Base-by-base conservation (phyloP, 139 green algal genomes). In the Chlorella sorokiniana region DNA sequence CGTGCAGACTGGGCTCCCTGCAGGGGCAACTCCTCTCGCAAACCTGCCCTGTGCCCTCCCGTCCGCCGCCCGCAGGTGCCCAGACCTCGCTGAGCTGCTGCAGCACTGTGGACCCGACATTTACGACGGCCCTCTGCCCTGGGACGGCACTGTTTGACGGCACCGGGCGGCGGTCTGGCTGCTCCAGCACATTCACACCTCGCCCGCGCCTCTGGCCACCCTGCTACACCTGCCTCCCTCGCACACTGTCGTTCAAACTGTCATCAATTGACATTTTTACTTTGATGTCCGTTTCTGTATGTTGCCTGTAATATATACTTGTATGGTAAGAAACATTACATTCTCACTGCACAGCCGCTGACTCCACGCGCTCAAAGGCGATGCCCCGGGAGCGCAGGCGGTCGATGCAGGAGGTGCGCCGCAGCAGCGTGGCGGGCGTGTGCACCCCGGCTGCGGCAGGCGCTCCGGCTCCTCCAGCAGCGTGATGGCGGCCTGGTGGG, bases 81-180 rank as follows among this genome's bases (percentile, higher is more conserved):
- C 72, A 31, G 52, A 67, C 37, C 88, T 96, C 81, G 75, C 62
- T 1, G 79, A 48, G 1, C 83, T 96, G 45, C 82, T 94, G 31
- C 35, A 81, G 81, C 77, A 91, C 71, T 95, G 92, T 72, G 81
- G 81, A 4, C 76, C 83, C 0, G 61, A 81, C 0, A 5, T 81
- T 7, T 84, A 62, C 29, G 41, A 79, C 20, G 63, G 79, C 4
- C 31, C 40, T 0, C 65, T 85, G 81, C 75, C 74, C 41, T 85
- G 74, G 76, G 81, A 71, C 18, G 65, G 70, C 56, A 81, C 74
- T 10, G 56, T n/a, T 1, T 78, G 44, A 73, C 11, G 23, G 51
- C 29, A 14, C 7, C 67, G 9, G 38, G 29, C 31, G 27, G 33
- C 67, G 10, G 18, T 29, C 63, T 45, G 25, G 52, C 27, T 61